Percentiles rank a stretch among this genome's conserved stretches.
Evolutionary conservation across 2,329 filamentous ascomycete species (phyloP).

Genomic region (Cytospora paraplurivora): DNA sequence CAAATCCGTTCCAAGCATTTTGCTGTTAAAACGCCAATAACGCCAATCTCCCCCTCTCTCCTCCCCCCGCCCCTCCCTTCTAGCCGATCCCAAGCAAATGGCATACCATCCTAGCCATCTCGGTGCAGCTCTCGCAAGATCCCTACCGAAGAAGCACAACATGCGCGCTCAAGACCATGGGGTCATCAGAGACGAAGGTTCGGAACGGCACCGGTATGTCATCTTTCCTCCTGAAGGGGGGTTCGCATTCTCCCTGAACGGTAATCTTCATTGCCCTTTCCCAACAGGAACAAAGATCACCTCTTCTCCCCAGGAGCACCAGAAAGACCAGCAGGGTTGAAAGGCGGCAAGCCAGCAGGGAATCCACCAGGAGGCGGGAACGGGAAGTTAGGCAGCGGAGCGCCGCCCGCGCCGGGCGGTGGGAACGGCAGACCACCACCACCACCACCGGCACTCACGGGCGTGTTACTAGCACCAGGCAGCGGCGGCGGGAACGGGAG

Average conservation of each 20-base stretch:
- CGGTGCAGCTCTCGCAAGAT: background rate
- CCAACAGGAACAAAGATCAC: conserved; percentile 34
- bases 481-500: conserved; percentile 55
- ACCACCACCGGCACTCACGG: conserved; percentile 31
- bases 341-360: conserved; percentile 46
- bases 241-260: background rate
- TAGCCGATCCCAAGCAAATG: background rate
- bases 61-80: background rate
- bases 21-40: background rate
- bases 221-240: too few relatives aligned
- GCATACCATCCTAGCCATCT: background rate
- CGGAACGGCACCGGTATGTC: background rate
- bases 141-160: background rate
- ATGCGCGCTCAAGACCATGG: background rate
- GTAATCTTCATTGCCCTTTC: background rate
- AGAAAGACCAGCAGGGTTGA: conserved; percentile 42
- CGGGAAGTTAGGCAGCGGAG: conserved; percentile 54
- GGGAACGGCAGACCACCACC: conserved; percentile 34
- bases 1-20: background rate
- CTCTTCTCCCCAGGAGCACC: conserved; percentile 44
- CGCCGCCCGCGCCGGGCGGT: conserved; percentile 21
- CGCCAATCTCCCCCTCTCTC: background rate
- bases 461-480: conserved; percentile 31
- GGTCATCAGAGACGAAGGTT: background rate
- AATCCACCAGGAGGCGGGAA: conserved; percentile 41